phyloP scores from a whole-genome alignment of 306 rosid species.

The Arachis hypogaea region DNA sequence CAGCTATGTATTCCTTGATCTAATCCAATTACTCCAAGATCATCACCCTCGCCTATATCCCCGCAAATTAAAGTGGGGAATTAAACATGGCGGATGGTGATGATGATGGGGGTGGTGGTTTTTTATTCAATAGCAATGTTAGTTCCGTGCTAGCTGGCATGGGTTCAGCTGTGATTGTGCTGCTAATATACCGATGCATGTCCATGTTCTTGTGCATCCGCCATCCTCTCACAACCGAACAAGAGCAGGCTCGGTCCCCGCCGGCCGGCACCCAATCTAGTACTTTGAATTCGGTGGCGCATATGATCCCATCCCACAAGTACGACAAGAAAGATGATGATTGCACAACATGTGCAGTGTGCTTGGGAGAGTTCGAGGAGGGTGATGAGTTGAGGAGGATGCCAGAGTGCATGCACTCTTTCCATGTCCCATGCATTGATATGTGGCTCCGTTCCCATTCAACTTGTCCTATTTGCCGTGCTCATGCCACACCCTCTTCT shows the following conservation, averaged over 20 bases:
- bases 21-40: too few relatives aligned
- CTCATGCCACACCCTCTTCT: conserved; percentile 37
- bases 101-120: neutral
- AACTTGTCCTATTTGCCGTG: conserved; percentile 62
- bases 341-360: conserved; percentile 53
- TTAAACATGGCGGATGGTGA: neutral
- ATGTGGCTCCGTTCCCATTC: conserved; percentile 62
- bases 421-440: conserved; percentile 64
- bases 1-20: too few relatives aligned
- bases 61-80: too few relatives aligned
- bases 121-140: neutral
- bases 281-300: conserved; percentile 11
- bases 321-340: conserved; percentile 43
- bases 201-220: conserved; percentile 36
- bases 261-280: conserved; percentile 1
- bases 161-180: conserved; percentile 43
- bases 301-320: conserved; percentile 51
- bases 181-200: conserved; percentile 46
- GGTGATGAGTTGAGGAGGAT: conserved; percentile 63
- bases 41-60: too few relatives aligned
- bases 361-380: conserved; percentile 62
- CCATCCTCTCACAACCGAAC: too few relatives aligned
- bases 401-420: conserved; percentile 66
- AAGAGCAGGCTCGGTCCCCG: neutral
- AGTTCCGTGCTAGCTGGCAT: conserved; percentile 31